These are phyloP conservation scores for Alternaria atra DNA, from an alignment of 2,329 filamentous ascomycete genomes.

Conservation along the genomic window DNA sequence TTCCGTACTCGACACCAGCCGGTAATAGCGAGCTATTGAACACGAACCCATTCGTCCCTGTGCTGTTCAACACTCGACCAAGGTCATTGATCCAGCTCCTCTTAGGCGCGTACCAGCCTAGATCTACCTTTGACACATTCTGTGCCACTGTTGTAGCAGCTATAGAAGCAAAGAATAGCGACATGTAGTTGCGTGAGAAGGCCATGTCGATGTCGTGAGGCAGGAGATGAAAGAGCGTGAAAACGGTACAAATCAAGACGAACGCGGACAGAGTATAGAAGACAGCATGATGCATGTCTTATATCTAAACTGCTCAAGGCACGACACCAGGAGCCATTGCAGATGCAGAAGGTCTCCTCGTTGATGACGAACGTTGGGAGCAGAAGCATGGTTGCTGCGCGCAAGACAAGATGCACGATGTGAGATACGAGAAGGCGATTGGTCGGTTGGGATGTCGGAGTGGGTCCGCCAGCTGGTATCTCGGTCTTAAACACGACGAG, in stretches of 20 bases:
- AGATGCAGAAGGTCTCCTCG: slow-evolving; percentile 26
- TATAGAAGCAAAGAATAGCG: slow-evolving; percentile 31
- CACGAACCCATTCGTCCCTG: slow-evolving; percentile 76
- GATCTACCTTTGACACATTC: slow-evolving; percentile 30
- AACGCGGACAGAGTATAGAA: slow-evolving; percentile 19
- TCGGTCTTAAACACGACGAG: neutral
- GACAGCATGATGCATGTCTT: slow-evolving; percentile 40
- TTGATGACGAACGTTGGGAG: slow-evolving; percentile 19
- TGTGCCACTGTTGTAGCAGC: slow-evolving; percentile 23
- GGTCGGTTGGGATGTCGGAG: slow-evolving; percentile 6
- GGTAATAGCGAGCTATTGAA: slow-evolving; percentile 73
- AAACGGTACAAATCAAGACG: slow-evolving; percentile 25
- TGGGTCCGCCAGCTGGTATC: neutral
- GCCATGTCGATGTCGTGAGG: slow-evolving; percentile 33
- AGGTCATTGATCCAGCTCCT: slow-evolving; percentile 68
- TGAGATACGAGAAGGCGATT: slow-evolving; percentile 22
- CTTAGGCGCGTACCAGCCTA: slow-evolving; percentile 49
- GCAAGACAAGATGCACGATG: slow-evolving; percentile 28
- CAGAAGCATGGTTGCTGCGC: slow-evolving; percentile 9
- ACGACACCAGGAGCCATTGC: slow-evolving; percentile 25
- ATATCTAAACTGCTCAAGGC: slow-evolving; percentile 9
- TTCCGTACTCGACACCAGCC: slow-evolving; percentile 62
- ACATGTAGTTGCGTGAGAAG: slow-evolving; percentile 21
- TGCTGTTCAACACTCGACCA: slow-evolving; percentile 62
- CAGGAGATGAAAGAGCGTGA: slow-evolving; percentile 33